Evolutionary conservation across 345 rosid genomes (phyloP), one percentile per base, ranked within the genome.

Genomic region (Arabis hirsuta): DNA sequence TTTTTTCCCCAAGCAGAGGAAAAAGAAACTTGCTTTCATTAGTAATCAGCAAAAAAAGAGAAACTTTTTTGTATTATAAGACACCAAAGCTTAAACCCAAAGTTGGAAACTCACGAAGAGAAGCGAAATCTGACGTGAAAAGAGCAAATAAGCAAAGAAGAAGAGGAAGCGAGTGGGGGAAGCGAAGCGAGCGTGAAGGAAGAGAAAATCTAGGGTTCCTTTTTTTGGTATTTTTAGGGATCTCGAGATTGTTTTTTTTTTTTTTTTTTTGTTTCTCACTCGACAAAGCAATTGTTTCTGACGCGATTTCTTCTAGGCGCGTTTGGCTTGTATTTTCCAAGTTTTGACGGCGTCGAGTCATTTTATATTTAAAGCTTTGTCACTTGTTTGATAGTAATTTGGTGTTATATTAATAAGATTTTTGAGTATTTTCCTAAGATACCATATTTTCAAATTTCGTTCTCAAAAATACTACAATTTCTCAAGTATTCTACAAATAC

Each of bases 211-310:
- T 78, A 78, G 81, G 81, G 78, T 78, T 78, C 47, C 53, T 45
- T 45, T 76, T 75, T 76, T 70, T 56, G 66, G 76, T 56, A 56
- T n/a, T 56, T 78, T 78, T 73, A 67, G 81, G 81, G 81, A 73
- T 78, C 77, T 77, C 50, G 45, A n/a, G 27, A 29, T 50, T 48
- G 9, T 52, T 62, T 31, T 22, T 34, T 31, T 13, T 9, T 44
- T 19, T 55, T 55, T 43, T 31, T 67, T 65, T 29, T 29, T 4
- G 4, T 29, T 6, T 41, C 36, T 59, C 51, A 38, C 51, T 59
- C 44, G 46, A 71, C n/a, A 27, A 26, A 11, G 19, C 74, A 54
- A 62, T 76, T 76, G 71, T 19, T 62, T 29, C 24, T 55, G 58
- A 76, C 80, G 80, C 80, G 75, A 38, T 69, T 76, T 62, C 31